Conservation (phyloP, 306 rosid genomes). For the Rosa multiflora region DNA sequence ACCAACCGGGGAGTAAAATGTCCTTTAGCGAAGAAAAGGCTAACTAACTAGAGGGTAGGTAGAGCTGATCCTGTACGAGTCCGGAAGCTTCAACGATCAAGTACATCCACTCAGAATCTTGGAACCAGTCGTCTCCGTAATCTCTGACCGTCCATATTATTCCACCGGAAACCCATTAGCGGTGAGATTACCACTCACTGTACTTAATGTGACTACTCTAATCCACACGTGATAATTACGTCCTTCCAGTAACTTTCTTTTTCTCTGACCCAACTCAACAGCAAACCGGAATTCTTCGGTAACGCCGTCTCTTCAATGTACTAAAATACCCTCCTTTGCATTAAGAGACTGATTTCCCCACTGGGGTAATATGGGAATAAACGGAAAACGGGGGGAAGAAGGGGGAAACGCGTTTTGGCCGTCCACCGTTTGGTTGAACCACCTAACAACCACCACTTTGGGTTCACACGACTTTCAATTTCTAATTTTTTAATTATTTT, state of each 20-base stretch:
- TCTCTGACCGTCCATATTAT: slow-evolving; percentile 27
- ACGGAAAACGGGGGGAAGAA: slow-evolving; percentile 16
- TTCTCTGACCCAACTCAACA: slow-evolving; percentile 45
- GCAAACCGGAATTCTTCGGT: slow-evolving; percentile 36
- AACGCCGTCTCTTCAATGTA: slow-evolving; percentile 30
- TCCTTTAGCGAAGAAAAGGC: neutral
- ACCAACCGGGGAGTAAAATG: slow-evolving; percentile 34
- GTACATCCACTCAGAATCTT: slow-evolving; percentile 33
- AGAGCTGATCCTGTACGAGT: slow-evolving; percentile 43
- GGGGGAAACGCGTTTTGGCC: slow-evolving; percentile 79
- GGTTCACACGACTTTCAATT: slow-evolving; percentile 34
- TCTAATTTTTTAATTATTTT: slow-evolving; percentile 14
- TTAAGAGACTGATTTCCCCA: neutral
- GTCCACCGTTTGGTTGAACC: slow-evolving; percentile 91
- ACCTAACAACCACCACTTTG: slow-evolving; percentile 85
- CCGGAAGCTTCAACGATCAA: slow-evolving; percentile 40
- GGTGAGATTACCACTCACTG: slow-evolving; percentile 29
- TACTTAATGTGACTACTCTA: neutral
- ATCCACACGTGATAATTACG: slow-evolving; percentile 46
- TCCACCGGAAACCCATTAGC: slow-evolving; percentile 19
- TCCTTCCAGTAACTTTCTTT: slow-evolving; percentile 41
- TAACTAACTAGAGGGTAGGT: slow-evolving; percentile 64
- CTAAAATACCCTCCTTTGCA: slow-evolving; percentile 28
- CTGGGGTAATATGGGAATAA: slow-evolving; percentile 41
- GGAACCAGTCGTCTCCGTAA: slow-evolving; percentile 14